Base-by-base conservation (phyloP, 257 asterid genomes). In the Capsicum baccatum region DNA sequence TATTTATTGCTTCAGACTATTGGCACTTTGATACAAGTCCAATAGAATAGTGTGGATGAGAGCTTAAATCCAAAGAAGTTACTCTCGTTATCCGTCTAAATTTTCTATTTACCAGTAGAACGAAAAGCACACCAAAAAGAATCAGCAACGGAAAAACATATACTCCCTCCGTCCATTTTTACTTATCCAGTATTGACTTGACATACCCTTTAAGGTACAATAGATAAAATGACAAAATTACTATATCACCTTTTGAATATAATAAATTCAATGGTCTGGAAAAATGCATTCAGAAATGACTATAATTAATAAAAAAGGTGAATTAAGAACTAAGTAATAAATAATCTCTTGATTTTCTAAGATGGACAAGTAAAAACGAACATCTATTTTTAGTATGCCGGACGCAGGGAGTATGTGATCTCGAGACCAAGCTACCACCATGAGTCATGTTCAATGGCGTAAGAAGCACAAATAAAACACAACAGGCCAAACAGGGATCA, bases 1-100 rank as follows among this genome's bases (percentile, higher is more conserved):
- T 19, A 50, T 19, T 50, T 21, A 74, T 70, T 44, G 37, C 79
- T 70, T n/a, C 79, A 42, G 79, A 73, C n/a, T 73, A 10, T 47
- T 48, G 39, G 59, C 17, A 73, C 59, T 73, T 73, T 6, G n/a
- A 73, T 73, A 73, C 80, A 47, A 73, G 80, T 6, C 5, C 17
- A 73, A 47, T n/a, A 48, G 19, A 21, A 74, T 74, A 50, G 19
- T 7, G 44, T 8, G 8, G 60, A 17, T 74, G 3, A 71, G 79
- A 71, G 58, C 58, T 47, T 1, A 10, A 48, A 73, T 73, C 10
- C 42, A 0, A 48, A 73, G 57, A 39, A 67, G 52, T 68, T 13
- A 33, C 42, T 67, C 16, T 35, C 5, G 6, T 42, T 17, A 6
- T 37, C 50, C 12, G 33, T 66, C 44, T 15, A 35, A 68, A 15